Evolutionary conservation across 1,284 basidiomycete species (phyloP).

Genomic region (Inonotus obliquus): DNA sequence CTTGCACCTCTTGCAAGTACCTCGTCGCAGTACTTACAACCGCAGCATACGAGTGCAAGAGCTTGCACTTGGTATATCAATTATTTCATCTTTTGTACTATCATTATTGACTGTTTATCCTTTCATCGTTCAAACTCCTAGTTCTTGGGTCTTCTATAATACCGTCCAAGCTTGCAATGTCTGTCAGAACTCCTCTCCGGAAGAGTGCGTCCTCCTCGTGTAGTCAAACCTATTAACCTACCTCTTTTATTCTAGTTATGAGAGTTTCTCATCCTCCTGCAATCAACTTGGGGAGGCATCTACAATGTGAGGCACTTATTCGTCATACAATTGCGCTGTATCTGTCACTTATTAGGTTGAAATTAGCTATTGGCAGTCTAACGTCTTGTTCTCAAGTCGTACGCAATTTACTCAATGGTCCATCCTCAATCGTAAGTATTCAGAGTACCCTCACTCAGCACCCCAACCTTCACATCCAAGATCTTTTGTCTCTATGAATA

Average conservation of each 20-base stretch:
- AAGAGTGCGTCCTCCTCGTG: background rate
- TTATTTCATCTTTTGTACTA: background rate
- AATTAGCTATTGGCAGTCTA: background rate
- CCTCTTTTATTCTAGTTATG: background rate
- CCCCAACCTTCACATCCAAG: background rate
- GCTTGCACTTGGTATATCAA: conserved; percentile 13
- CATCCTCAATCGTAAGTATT: conserved; percentile 16
- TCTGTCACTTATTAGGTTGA: background rate
- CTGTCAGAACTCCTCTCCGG: conserved; percentile 5
- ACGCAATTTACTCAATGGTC: conserved; percentile 14
- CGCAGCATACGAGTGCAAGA: background rate
- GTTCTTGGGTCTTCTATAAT: conserved; percentile 18
- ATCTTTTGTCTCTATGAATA: background rate
- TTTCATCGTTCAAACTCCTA: background rate
- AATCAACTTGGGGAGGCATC: background rate
- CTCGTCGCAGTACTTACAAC: background rate
- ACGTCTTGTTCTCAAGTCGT: background rate
- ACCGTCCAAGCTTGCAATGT: conserved; percentile 10
- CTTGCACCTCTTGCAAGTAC: conserved; percentile 1
- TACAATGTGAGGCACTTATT: background rate
- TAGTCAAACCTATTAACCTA: background rate
- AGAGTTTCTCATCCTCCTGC: background rate
- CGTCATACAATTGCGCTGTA: background rate
- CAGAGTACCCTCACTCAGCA: background rate
- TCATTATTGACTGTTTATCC: background rate